phyloP scores from a whole-genome alignment of 495 filamentous ascomycete genomes.

The Xylaria nigripes region DNA sequence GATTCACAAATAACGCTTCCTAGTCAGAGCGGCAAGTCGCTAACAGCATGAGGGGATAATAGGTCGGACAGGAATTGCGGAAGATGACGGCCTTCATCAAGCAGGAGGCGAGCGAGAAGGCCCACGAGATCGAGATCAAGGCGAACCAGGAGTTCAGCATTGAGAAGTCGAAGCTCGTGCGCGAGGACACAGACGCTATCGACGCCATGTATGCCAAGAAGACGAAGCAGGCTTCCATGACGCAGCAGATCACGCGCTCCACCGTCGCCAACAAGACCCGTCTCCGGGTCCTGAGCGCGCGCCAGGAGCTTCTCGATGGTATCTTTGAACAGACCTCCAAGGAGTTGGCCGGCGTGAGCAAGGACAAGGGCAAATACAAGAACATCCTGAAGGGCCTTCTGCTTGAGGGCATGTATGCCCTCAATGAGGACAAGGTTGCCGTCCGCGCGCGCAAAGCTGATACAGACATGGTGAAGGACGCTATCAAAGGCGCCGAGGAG shows the following conservation, averaged over 20 bases:
- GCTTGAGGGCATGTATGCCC: conserved; percentile 80
- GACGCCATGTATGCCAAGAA: conserved; percentile 92
- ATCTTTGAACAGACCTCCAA: conserved; percentile 74
- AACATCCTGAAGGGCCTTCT: conserved; percentile 66
- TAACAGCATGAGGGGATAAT: conserved; percentile 6
- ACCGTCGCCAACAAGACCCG: conserved; percentile 93
- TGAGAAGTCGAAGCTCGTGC: conserved; percentile 96
- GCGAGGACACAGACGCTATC: conserved; percentile 85
- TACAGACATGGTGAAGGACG: conserved; percentile 60
- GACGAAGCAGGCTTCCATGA: conserved; percentile 93
- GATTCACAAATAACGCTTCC: neutral
- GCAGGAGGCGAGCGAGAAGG: conserved; percentile 95
- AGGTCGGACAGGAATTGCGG: conserved; percentile 92
- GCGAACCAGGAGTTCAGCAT: conserved; percentile 97
- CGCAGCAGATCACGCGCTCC: conserved; percentile 92
- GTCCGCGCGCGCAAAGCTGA: conserved; percentile 75
- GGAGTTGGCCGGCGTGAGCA: conserved; percentile 54
- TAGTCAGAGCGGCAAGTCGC: conserved; percentile 3
- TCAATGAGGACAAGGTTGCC: conserved; percentile 69
- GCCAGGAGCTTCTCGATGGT: conserved; percentile 86
- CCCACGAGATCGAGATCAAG: conserved; percentile 91
- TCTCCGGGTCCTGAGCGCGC: conserved; percentile 71
- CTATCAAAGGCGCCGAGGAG: conserved; percentile 60
- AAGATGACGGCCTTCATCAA: conserved; percentile 99
- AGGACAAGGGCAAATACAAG: conserved; percentile 67